Conservation (phyloP, 2,329 filamentous ascomycete species). For the Penicillium crustosum region DNA sequence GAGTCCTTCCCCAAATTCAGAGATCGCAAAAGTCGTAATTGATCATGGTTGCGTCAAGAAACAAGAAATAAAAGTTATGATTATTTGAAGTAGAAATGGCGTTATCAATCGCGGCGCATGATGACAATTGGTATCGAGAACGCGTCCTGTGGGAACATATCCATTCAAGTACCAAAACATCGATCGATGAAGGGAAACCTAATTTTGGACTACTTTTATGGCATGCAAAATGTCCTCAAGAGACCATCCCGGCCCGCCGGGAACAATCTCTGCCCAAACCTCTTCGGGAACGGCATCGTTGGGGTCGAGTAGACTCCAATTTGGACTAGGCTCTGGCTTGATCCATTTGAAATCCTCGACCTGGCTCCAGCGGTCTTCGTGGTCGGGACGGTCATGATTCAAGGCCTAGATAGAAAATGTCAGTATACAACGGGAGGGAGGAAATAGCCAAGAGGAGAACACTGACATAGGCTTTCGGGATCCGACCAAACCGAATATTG, state of each 20-base stretch:
- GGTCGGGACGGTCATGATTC: constrained; percentile 32
- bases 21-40: neutral
- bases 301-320: constrained; percentile 73
- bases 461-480: constrained; percentile 70
- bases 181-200: neutral
- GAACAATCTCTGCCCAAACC: constrained; percentile 69
- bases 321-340: constrained; percentile 78
- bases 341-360: constrained; percentile 99
- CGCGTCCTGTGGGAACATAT: neutral
- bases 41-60: neutral
- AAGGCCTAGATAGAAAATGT: constrained; percentile 27
- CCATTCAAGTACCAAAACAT: neutral
- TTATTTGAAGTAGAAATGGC: neutral
- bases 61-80: neutral
- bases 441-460: neutral
- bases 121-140: neutral
- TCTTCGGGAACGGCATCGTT: constrained; percentile 59
- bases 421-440: neutral
- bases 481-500: constrained; percentile 72
- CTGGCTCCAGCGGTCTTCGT: constrained; percentile 75
- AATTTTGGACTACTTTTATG: constrained; percentile 30
- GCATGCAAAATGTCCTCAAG: constrained; percentile 63
- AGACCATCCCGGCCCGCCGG: constrained; percentile 61
- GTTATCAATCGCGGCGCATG: neutral
- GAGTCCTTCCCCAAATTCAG: neutral